These are phyloP conservation scores for Drechslerella dactyloides DNA, from an alignment of 2,329 filamentous ascomycete species.

Conservation along the genomic window DNA sequence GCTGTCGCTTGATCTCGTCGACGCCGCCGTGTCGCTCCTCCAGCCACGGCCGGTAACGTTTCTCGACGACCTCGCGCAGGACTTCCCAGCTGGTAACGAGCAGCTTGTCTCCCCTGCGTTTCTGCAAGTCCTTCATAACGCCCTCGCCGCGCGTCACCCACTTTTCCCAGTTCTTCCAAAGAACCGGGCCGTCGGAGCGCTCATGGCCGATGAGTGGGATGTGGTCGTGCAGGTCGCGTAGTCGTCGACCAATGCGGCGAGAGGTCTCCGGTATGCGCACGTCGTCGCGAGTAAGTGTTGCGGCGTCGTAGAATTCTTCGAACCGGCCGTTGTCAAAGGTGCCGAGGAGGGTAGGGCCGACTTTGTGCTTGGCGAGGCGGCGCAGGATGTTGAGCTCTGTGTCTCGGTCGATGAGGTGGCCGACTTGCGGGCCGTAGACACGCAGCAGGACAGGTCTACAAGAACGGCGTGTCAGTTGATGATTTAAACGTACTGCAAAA, in stretches of 20 bases:
- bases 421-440: constrained; percentile 92
- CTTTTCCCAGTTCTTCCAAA: constrained; percentile 94
- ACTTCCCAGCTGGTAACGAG: constrained; percentile 84
- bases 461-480: background rate
- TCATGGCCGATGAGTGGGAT: constrained; percentile 84
- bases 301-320: constrained; percentile 83
- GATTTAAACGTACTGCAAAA: background rate
- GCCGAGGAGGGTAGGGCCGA: constrained; percentile 86
- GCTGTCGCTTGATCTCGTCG: constrained; percentile 71
- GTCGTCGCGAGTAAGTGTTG: constrained; percentile 76
- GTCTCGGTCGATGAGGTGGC: constrained; percentile 92
- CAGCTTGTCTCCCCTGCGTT: constrained; percentile 69
- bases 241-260: constrained; percentile 92
- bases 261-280: constrained; percentile 82
- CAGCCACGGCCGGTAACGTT: constrained; percentile 77
- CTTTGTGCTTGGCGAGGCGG: constrained; percentile 86
- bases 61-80: constrained; percentile 74
- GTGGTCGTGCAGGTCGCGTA: constrained; percentile 93
- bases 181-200: constrained; percentile 75
- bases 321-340: constrained; percentile 95
- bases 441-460: constrained; percentile 78
- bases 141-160: constrained; percentile 73
- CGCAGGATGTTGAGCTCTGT: constrained; percentile 85
- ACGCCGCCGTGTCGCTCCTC: constrained; percentile 67
- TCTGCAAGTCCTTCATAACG: constrained; percentile 62